phyloP scores from a whole-genome alignment of 2,329 filamentous ascomycete genomes.

The Trichoderma sp. region DNA sequence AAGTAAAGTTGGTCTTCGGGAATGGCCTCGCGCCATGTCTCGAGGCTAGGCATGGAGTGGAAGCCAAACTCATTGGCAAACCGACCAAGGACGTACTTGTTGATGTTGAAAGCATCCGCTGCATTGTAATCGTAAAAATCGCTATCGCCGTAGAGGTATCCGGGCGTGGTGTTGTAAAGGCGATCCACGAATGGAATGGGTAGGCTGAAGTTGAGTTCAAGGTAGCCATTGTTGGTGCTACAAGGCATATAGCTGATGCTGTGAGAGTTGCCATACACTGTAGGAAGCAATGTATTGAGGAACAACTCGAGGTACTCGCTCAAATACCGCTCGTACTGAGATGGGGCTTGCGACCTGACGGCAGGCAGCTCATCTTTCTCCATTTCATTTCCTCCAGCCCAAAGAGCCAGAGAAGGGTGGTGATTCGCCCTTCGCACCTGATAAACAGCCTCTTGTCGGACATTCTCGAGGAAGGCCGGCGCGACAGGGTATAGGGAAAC shows the following conservation, averaged over 20 bases:
- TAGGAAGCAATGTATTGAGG: neutral
- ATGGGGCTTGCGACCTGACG: neutral
- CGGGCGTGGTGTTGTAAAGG: constrained; percentile 4
- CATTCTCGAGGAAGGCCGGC: neutral
- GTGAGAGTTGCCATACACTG: constrained; percentile 2
- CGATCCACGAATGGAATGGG: constrained; percentile 6
- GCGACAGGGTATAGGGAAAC: constrained; percentile 1
- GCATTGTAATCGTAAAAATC: constrained; percentile 6
- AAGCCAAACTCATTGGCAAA: constrained; percentile 10
- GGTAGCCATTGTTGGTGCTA: constrained; percentile 8
- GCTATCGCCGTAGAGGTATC: constrained; percentile 5
- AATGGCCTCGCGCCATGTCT: constrained; percentile 8
- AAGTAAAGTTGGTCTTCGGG: neutral
- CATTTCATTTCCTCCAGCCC: constrained; percentile 10
- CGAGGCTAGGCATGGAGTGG: constrained; percentile 6
- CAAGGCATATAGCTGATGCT: constrained; percentile 14
- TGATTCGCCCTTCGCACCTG: constrained; percentile 4
- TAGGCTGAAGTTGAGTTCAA: constrained; percentile 4
- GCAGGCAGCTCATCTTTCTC: constrained; percentile 12
- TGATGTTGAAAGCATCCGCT: neutral
- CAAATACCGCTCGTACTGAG: neutral
- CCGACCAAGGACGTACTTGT: neutral
- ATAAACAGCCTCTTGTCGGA: constrained; percentile 9
- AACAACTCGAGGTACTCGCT: neutral
- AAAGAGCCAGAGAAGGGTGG: neutral